phyloP scores from a whole-genome alignment of 306 rosid genomes.

The Lotus japonicus region DNA sequence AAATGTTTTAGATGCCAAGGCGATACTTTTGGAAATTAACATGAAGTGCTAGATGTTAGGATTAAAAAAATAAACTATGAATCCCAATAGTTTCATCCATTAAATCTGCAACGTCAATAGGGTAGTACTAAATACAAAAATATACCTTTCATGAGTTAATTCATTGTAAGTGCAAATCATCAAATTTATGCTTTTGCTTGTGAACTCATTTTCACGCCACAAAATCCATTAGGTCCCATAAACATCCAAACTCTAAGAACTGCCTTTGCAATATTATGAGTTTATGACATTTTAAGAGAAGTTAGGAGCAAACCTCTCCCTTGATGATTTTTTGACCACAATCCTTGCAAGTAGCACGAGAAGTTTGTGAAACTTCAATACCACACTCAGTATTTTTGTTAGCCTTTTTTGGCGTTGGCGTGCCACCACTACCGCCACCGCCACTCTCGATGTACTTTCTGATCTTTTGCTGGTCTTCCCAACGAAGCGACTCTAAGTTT shows the following conservation, averaged over 20 bases:
- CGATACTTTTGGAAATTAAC: neutral
- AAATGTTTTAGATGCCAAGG: neutral
- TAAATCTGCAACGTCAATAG: neutral
- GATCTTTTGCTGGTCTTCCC: constrained; percentile 93
- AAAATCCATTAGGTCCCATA: neutral
- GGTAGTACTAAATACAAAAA: constrained; percentile 15
- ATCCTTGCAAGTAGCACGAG: constrained; percentile 76
- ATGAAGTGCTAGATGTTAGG: neutral
- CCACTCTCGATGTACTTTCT: constrained; percentile 61
- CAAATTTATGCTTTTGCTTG: neutral
- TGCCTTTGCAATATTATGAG: neutral
- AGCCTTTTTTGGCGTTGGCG: neutral
- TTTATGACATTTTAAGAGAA: too few species aligned
- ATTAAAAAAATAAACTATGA: neutral
- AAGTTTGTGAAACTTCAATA: constrained; percentile 69
- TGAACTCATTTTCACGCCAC: neutral
- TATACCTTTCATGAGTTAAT: neutral
- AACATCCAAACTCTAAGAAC: neutral
- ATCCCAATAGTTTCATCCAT: too few species aligned
- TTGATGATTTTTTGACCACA: constrained; percentile 71
- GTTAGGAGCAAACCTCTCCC: constrained; percentile 58
- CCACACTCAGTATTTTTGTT: constrained; percentile 29
- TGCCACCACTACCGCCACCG: neutral
- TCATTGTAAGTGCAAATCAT: constrained; percentile 2
- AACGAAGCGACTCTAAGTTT: constrained; percentile 73